These are phyloP conservation scores for Linnemannia zychae DNA, from an alignment of 192 early-diverging fungal genomes.

Conservation along the genomic window DNA sequence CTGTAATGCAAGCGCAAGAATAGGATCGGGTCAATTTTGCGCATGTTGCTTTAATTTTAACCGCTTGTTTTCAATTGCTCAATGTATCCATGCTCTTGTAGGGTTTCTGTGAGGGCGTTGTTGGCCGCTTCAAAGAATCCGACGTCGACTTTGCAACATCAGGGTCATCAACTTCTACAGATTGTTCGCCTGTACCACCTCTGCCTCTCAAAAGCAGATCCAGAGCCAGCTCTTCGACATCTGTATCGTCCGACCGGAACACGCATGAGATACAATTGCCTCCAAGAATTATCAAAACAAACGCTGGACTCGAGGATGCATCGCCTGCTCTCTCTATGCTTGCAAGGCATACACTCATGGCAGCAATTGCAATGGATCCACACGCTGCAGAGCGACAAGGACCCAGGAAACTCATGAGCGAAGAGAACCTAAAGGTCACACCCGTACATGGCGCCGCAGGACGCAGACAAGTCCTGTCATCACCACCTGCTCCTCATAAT, in stretches of 20 bases:
- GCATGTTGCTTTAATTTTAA: neutral
- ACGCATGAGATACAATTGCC: neutral
- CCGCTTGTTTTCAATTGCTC: neutral
- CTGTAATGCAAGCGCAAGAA: constrained; percentile 1
- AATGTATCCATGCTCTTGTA: constrained; percentile 20
- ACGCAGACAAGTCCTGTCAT: constrained; percentile 24
- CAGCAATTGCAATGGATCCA: constrained; percentile 9
- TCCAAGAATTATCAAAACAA: neutral
- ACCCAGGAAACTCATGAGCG: constrained; percentile 40
- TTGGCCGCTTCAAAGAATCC: constrained; percentile 64
- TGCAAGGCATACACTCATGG: neutral
- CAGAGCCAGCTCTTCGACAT: constrained; percentile 17
- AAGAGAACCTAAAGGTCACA: constrained; percentile 25
- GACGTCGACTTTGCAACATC: constrained; percentile 59
- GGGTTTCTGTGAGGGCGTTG: constrained; percentile 71
- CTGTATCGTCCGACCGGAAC: neutral
- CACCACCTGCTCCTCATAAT: constrained; percentile 22
- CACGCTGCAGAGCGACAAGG: neutral
- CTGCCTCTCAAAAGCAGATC: constrained; percentile 19
- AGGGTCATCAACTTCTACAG: neutral
- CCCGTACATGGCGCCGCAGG: neutral
- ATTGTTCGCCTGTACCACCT: neutral
- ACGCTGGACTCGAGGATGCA: constrained; percentile 1
- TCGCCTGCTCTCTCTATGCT: constrained; percentile 9
- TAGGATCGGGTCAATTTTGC: neutral